Evolutionary conservation across 768 basidiomycete genomes (phyloP).

Genomic region (Phaeotremella fagi): DNA sequence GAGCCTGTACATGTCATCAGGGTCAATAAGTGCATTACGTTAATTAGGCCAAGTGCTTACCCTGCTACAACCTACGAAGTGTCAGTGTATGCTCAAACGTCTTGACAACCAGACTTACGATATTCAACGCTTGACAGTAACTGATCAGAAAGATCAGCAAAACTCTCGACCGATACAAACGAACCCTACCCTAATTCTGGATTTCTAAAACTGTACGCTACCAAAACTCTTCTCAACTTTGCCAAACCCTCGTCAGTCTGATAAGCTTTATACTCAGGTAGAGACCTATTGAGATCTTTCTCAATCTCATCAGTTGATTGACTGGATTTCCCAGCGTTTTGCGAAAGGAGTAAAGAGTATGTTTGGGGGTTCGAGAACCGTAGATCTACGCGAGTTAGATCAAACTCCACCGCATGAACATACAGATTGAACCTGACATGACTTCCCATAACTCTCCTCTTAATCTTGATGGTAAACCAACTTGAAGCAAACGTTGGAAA

Average conservation of each 20-base stretch:
- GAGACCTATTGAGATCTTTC: slow-evolving; percentile 90
- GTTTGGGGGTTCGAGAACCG: slow-evolving; percentile 80
- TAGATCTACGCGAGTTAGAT: slow-evolving; percentile 51
- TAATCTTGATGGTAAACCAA: slow-evolving; percentile 87
- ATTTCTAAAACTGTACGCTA: slow-evolving; percentile 93
- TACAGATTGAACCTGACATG: slow-evolving; percentile 80
- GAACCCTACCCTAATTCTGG: slow-evolving; percentile 52
- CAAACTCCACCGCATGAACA: slow-evolving; percentile 3
- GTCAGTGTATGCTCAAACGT: neutral
- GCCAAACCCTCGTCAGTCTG: slow-evolving; percentile 82
- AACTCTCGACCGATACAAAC: neutral
- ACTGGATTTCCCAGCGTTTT: slow-evolving; percentile 70
- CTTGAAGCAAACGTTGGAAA: slow-evolving; percentile 94
- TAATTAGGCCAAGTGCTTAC: no score
- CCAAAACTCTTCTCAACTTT: slow-evolving; percentile 79
- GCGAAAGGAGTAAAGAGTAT: slow-evolving; percentile 68
- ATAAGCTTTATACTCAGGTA: slow-evolving; percentile 96
- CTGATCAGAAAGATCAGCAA: slow-evolving; percentile 52
- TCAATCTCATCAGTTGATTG: slow-evolving; percentile 97
- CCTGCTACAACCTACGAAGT: slow-evolving; percentile 59
- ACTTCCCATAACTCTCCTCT: slow-evolving; percentile 99
- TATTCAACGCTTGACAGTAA: slow-evolving; percentile 99
- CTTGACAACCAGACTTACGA: slow-evolving; percentile 53
- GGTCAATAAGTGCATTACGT: no score
- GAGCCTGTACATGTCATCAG: slow-evolving; percentile 26